phyloP scores from a whole-genome alignment of 2,329 filamentous ascomycete genomes.

The Aspergillus japonicus region DNA sequence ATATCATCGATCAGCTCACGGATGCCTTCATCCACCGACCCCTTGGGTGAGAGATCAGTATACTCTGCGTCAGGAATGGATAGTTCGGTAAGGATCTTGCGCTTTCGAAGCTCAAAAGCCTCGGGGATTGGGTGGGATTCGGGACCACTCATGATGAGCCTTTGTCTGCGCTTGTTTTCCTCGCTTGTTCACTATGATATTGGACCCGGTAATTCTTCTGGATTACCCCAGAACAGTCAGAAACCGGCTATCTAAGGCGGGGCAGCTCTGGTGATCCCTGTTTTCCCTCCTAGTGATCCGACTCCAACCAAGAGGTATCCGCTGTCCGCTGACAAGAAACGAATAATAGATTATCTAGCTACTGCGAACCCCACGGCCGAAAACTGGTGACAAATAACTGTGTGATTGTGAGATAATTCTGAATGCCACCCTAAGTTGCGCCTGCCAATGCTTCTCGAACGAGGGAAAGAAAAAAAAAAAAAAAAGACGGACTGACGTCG shows the following conservation, averaged over 20 bases:
- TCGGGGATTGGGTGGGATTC: constrained; percentile 23
- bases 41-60: constrained; percentile 83
- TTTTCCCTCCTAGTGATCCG: not conserved
- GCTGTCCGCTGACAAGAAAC: not conserved
- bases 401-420: not conserved
- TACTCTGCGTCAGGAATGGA: constrained; percentile 68
- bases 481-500: constrained; percentile 4
- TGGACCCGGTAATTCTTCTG: not conserved
- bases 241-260: not conserved
- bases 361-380: not conserved
- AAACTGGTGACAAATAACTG: not conserved
- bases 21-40: constrained; percentile 77
- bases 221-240: not conserved
- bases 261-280: not conserved
- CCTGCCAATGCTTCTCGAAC: constrained; percentile 16
- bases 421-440: not conserved
- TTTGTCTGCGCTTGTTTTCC: constrained; percentile 3
- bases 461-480: not conserved
- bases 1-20: constrained; percentile 74
- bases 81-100: constrained; percentile 69
- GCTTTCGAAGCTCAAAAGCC: constrained; percentile 63
- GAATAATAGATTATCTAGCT: not conserved
- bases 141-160: constrained; percentile 5
- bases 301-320: not conserved
- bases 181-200: not conserved